These are phyloP conservation scores for Xylaria telfairii DNA, from an alignment of 495 filamentous ascomycete genomes.

Conservation along the genomic window DNA sequence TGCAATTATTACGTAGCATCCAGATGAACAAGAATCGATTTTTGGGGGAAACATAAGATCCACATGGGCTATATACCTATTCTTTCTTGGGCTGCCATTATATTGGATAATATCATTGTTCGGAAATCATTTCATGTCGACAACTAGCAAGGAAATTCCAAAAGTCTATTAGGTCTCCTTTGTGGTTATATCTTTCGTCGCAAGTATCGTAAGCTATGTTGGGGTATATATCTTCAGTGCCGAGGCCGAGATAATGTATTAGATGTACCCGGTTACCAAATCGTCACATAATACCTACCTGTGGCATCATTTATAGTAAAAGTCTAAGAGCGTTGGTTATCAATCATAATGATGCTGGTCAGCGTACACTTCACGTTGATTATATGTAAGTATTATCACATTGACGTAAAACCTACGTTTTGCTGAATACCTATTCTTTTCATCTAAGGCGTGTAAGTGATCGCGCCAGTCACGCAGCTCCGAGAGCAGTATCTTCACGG, in stretches of 20 bases:
- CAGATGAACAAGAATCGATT: no score
- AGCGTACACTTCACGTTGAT: background rate
- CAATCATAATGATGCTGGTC: background rate
- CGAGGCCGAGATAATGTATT: background rate
- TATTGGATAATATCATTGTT: background rate
- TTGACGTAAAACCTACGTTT: background rate
- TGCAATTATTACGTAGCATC: no score
- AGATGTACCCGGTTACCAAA: background rate
- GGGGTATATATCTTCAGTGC: background rate
- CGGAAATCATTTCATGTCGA: background rate
- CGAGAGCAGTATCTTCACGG: background rate
- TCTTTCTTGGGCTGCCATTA: background rate
- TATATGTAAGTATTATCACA: background rate
- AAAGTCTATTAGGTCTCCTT: background rate
- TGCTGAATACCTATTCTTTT: background rate
- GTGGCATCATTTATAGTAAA: background rate
- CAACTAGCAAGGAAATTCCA: background rate
- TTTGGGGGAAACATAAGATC: background rate
- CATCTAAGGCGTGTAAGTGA: background rate
- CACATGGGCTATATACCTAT: background rate
- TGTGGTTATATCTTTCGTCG: background rate
- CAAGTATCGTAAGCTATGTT: background rate
- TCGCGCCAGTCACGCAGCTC: background rate
- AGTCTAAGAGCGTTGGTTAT: background rate
- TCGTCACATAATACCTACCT: background rate